Percentiles rank a stretch among this genome's conserved stretches.
phyloP scores from a whole-genome alignment of 306 rosid species.

The Vicia villosa region DNA sequence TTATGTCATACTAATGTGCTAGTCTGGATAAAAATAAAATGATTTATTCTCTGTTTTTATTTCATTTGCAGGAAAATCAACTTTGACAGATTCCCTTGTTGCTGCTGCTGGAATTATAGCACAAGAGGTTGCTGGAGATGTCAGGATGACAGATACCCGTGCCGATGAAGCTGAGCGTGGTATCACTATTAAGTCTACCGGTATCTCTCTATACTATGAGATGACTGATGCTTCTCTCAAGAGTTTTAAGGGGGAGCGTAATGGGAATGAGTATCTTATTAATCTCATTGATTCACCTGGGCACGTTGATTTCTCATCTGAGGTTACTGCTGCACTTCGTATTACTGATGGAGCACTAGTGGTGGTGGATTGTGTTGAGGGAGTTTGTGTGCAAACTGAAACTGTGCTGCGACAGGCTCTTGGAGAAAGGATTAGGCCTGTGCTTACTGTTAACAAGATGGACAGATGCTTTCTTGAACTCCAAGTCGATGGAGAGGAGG shows the following conservation, averaged over 20 bases:
- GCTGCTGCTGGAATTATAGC: slow-evolving; percentile 98
- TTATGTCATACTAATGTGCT: no score
- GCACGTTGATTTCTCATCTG: slow-evolving; percentile 89
- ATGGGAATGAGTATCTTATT: slow-evolving; percentile 85
- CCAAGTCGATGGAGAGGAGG: slow-evolving; percentile 95
- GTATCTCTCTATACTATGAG: slow-evolving; percentile 89
- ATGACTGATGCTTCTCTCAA: slow-evolving; percentile 62
- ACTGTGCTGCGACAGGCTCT: slow-evolving; percentile 89
- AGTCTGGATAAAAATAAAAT: no score
- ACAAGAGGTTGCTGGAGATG: slow-evolving; percentile 92
- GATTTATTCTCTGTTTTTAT: no score
- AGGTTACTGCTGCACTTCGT: slow-evolving; percentile 93
- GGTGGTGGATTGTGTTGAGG: slow-evolving; percentile 89
- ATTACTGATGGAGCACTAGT: slow-evolving; percentile 94
- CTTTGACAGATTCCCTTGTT: slow-evolving; percentile 87
- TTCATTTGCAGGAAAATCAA: slow-evolving; percentile 55
- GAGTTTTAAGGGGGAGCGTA: slow-evolving; percentile 65
- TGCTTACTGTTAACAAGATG: slow-evolving; percentile 90
- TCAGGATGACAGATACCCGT: slow-evolving; percentile 92
- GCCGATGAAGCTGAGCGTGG: slow-evolving; percentile 86
- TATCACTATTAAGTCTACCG: slow-evolving; percentile 87
- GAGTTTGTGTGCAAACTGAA: slow-evolving; percentile 92
- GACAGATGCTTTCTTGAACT: slow-evolving; percentile 95
- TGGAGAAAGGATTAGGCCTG: slow-evolving; percentile 90
- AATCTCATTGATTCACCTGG: slow-evolving; percentile 95